Conservation (phyloP, 768 basidiomycete genomes). For the Cystobasidium tubakii region DNA sequence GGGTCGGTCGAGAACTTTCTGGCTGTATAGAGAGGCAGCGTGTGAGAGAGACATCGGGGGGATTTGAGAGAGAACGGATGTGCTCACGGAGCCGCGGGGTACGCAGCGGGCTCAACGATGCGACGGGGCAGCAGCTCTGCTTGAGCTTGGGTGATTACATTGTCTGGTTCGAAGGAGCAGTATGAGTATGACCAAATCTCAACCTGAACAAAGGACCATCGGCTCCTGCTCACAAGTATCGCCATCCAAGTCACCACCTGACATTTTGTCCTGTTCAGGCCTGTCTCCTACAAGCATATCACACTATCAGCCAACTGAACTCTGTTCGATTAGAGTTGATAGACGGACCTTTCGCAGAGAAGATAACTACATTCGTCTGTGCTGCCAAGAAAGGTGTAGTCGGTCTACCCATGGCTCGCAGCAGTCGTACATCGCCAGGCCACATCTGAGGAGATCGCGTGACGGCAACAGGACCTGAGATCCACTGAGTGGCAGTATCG, state of each 20-base stretch:
- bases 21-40: background rate
- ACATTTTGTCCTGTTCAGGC: constrained; percentile 12
- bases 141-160: background rate
- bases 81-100: background rate
- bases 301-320: background rate
- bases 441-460: background rate
- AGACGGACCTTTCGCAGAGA: background rate
- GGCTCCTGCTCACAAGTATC: background rate
- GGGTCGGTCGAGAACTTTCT: background rate
- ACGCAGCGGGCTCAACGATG: background rate
- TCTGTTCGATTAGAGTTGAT: no score
- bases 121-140: background rate
- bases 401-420: background rate
- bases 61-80: no score
- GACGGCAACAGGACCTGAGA: background rate
- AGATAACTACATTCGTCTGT: background rate
- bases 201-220: no score
- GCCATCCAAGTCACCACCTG: constrained; percentile 6
- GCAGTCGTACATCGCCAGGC: background rate
- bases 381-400: background rate
- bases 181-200: no score
- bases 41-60: no score
- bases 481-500: background rate
- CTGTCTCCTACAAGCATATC: background rate
- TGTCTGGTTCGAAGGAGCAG: background rate